Percentiles rank a stretch among this genome's conserved stretches.
Evolutionary conservation across 345 rosid genomes (phyloP).

Genomic region (Linum trigynum): DNA sequence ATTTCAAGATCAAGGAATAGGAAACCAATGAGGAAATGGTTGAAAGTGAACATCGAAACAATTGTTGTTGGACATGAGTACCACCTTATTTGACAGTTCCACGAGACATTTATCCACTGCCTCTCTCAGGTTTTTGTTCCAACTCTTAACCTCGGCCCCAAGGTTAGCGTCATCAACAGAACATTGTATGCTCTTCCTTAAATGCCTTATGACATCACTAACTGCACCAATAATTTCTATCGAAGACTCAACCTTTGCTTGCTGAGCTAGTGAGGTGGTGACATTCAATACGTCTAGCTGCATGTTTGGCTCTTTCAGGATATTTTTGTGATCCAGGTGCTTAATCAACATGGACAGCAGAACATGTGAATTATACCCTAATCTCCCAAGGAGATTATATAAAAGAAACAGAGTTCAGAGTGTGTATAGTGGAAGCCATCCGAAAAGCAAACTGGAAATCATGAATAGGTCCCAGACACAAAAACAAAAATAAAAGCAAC

Average conservation of each 20-base stretch:
- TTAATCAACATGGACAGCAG: conserved; percentile 74
- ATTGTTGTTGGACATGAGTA: conserved; percentile 10
- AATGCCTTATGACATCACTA: conserved; percentile 77
- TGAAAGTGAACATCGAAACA: conserved; percentile 3
- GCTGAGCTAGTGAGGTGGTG: conserved; percentile 59
- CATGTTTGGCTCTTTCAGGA: conserved; percentile 64
- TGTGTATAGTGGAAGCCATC: conserved; percentile 1
- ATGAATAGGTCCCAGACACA: conserved; percentile 7
- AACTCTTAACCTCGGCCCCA: conserved; percentile 46
- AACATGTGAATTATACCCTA: conserved; percentile 83
- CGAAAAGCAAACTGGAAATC: neutral
- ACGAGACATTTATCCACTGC: conserved; percentile 83
- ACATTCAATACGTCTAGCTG: conserved; percentile 76
- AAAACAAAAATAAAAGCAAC: conserved; percentile 6
- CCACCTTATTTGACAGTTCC: conserved; percentile 59
- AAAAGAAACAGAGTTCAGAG: conserved; percentile 9
- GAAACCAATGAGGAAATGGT: neutral
- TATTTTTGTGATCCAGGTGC: conserved; percentile 92
- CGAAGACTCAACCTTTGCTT: conserved; percentile 60
- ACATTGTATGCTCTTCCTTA: conserved; percentile 76
- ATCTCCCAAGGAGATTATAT: conserved; percentile 7
- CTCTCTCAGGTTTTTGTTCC: conserved; percentile 50
- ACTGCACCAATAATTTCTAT: conserved; percentile 71
- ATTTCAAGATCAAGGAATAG: conserved; percentile 1
- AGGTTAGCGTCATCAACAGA: conserved; percentile 63